Percentiles rank a stretch among this genome's conserved stretches.
These are phyloP conservation scores for Pichia sp. DNA, from an alignment of 1,139 yeast species.

Conservation along the genomic window DNA sequence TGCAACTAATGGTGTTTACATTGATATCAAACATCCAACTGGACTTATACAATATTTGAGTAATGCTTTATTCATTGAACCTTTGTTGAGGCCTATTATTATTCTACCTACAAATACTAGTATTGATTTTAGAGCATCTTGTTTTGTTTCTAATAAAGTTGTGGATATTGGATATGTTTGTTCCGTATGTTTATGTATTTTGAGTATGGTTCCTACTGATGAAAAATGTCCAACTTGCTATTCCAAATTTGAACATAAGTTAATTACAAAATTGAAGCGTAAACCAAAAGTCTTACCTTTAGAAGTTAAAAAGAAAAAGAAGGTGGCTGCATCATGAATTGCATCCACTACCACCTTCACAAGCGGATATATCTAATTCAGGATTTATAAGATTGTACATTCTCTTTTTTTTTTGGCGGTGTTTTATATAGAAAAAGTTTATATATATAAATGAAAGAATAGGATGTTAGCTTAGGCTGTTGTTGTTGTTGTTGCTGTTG, in stretches of 20 bases:
- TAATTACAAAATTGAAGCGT: constrained; percentile 47
- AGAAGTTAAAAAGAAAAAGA: constrained; percentile 22
- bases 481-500: too few species aligned
- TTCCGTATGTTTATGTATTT: constrained; percentile 83
- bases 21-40: constrained; percentile 63
- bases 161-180: constrained; percentile 94
- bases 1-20: constrained; percentile 86
- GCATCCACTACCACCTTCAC: not conserved
- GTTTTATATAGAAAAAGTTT: not conserved
- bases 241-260: constrained; percentile 52
- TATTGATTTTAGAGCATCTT: constrained; percentile 91
- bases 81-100: constrained; percentile 64
- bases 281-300: constrained; percentile 39
- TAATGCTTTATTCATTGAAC: constrained; percentile 77
- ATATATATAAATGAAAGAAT: not conserved
- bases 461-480: constrained; percentile 2
- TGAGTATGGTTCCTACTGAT: constrained; percentile 45
- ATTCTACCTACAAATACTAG: constrained; percentile 79
- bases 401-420: not conserved
- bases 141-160: constrained; percentile 81
- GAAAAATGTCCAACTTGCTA: constrained; percentile 63
- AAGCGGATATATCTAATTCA: not conserved
- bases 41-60: constrained; percentile 72
- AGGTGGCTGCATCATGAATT: not conserved
- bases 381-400: not conserved